Evolutionary conservation across 768 basidiomycete species (phyloP), one percentile per base, ranked within the genome.

Genomic region (Galerina marginata): DNA sequence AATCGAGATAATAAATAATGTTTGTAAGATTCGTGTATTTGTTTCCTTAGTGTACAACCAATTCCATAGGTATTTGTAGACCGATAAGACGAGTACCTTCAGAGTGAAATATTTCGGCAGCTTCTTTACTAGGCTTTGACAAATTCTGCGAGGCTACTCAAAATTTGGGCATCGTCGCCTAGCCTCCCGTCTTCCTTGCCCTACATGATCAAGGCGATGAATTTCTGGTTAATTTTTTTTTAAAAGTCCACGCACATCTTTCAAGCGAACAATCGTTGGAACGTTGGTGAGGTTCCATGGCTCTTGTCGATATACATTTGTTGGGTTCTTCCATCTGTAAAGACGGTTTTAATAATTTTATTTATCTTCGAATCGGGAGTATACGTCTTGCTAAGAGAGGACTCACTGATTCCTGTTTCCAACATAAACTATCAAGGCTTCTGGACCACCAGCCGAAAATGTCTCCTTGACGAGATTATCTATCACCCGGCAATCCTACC

Each of bases 211-310:
- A 25, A 36, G 20, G 20, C 20, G 20, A 33, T 7, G 29, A 33
- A 33, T 33, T 33, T 33, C 29, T 33, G 7, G 29, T 5, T 20
- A 20, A 20, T 1, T 20, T 20, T 20, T 20, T 20, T 20, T 4
- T 33, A 7, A 33, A 33, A 33, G 7, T 33, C 5, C 29, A 7
- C 29, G 29, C 29, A 90, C 91, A 64, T 88, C 77, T 64, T 77
- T 69, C 20, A 87, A 54, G 65, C 80, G 85, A 49, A 92, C 77
- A 57, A 93, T 83, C 6, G 91, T 91, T 12, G 91, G 91, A 26
- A 93, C 78, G 25, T 73, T 74, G 15, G 69, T 72, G 48, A 92
- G 68, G 4, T 82, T 77, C 86, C 89, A 91, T 4, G 89, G 88
- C 14, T 76, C 81, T 54, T 79, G 79, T 57, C 90, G 86, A 68